Evolutionary conservation across 306 rosid species (phyloP).

Genomic region (Glycine tomentella): DNA sequence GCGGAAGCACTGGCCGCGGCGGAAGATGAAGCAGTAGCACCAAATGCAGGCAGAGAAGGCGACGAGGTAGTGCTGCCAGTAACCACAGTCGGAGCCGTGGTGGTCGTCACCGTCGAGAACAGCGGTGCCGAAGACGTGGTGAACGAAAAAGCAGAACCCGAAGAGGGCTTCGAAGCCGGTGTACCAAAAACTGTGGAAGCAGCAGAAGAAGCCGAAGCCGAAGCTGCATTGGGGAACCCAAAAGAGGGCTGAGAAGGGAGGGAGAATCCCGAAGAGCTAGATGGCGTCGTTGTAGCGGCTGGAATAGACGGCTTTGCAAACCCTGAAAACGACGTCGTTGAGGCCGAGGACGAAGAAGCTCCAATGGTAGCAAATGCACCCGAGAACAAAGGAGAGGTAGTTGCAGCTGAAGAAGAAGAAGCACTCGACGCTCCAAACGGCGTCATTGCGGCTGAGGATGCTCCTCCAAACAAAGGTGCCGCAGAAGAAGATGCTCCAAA

Average conservation of each 20-base stretch:
- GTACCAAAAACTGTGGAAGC: slow-evolving; percentile 44
- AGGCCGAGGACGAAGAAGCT: slow-evolving; percentile 45
- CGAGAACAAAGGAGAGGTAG: slow-evolving; percentile 52
- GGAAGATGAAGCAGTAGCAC: slow-evolving; percentile 47
- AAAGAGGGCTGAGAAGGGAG: slow-evolving; percentile 66
- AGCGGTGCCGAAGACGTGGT: slow-evolving; percentile 58
- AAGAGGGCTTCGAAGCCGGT: slow-evolving; percentile 47
- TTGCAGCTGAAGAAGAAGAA: slow-evolving; percentile 45
- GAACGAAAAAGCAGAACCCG: slow-evolving; percentile 53
- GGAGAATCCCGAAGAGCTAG: slow-evolving; percentile 57
- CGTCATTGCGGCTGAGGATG: slow-evolving; percentile 4
- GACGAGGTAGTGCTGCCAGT: slow-evolving; percentile 51
- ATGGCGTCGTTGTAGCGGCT: slow-evolving; percentile 52
- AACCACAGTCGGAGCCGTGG: slow-evolving; percentile 59
- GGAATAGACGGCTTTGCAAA: slow-evolving; percentile 53
- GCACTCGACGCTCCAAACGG: slow-evolving; percentile 29
- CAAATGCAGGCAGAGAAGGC: slow-evolving; percentile 59
- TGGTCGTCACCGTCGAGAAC: slow-evolving; percentile 66
- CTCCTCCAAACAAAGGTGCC: background rate
- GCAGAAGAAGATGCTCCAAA: slow-evolving; percentile 1
- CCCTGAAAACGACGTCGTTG: slow-evolving; percentile 51
- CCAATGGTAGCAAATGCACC: slow-evolving; percentile 49
- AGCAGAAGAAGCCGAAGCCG: slow-evolving; percentile 41
- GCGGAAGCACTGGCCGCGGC: slow-evolving; percentile 41
- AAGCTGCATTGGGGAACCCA: slow-evolving; percentile 55